Percentiles rank a stretch among this genome's conserved stretches.
Evolutionary conservation across 169 alveolate genomes (phyloP).

Genomic region (Blepharisma undulans): DNA sequence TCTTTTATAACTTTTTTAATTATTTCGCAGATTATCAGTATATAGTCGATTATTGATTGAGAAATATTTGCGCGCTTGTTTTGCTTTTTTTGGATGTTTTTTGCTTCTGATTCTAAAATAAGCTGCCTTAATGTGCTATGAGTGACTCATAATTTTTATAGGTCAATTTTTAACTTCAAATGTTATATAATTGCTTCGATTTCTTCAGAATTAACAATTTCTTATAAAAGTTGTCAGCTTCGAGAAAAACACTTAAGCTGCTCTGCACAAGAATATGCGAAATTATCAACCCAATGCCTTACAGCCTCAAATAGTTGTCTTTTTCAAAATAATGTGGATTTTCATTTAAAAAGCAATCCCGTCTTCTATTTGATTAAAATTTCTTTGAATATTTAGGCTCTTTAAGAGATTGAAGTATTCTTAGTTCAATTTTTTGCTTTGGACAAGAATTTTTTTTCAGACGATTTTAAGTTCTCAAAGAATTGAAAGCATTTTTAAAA

Average conservation of each 20-base stretch:
- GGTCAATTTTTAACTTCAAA: not conserved
- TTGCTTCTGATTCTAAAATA: constrained; percentile 9
- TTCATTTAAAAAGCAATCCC: constrained; percentile 20
- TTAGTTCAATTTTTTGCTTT: not conserved
- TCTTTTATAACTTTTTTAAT: not conserved
- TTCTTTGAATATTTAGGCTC: not conserved
- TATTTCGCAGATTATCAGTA: not conserved
- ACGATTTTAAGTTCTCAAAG: not conserved
- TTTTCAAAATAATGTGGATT: constrained; percentile 18
- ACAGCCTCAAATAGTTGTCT: not conserved
- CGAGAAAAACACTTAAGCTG: constrained; percentile 4
- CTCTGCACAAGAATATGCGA: not conserved
- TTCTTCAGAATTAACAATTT: not conserved
- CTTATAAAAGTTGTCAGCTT: not conserved
- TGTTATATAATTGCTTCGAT: not conserved
- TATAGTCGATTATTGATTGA: too few species aligned
- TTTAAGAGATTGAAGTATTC: not conserved
- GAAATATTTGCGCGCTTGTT: not conserved
- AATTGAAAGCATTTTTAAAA: not conserved
- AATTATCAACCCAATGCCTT: not conserved
- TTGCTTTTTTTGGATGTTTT: not conserved
- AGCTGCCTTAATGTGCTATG: not conserved
- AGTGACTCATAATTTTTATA: not conserved
- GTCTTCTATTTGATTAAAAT: not conserved
- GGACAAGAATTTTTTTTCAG: not conserved